phyloP scores from a whole-genome alignment of 169 alveolate species.

The Perkinsus chesapeaki region DNA sequence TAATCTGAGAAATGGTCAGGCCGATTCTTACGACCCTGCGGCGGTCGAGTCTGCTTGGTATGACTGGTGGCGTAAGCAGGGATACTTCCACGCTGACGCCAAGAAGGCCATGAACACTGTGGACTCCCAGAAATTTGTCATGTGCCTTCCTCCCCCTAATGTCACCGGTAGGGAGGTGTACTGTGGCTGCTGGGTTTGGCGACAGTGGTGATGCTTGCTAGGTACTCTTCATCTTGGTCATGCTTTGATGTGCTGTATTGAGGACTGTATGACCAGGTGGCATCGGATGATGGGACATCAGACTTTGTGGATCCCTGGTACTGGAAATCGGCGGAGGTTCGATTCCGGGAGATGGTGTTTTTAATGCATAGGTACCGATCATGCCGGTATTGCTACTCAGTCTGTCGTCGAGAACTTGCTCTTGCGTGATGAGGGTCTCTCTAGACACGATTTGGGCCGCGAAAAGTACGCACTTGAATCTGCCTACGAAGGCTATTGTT shows the following conservation, averaged over 20 bases:
- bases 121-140: slow-evolving; percentile 69
- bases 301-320: slow-evolving; percentile 97
- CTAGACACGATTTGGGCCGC: slow-evolving; percentile 93
- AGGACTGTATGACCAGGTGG: slow-evolving; percentile 94
- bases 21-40: slow-evolving; percentile 86
- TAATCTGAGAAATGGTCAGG: slow-evolving; percentile 30
- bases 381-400: slow-evolving; percentile 99
- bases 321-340: slow-evolving; percentile 31
- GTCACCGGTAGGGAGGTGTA: slow-evolving; percentile 76
- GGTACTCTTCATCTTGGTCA: slow-evolving; percentile 99
- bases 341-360: not conserved
- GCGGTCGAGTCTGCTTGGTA: slow-evolving; percentile 92
- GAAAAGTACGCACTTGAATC: slow-evolving; percentile 48
- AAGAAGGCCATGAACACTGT: slow-evolving; percentile 54
- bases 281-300: slow-evolving; percentile 90
- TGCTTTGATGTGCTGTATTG: slow-evolving; percentile 95
- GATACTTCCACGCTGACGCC: slow-evolving; percentile 67
- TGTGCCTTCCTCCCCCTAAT: slow-evolving; percentile 99
- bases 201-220: not conserved
- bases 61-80: slow-evolving; percentile 85
- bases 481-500: not conserved
- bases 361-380: slow-evolving; percentile 60
- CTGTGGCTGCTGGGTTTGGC: not conserved
- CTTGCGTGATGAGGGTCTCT: slow-evolving; percentile 77
- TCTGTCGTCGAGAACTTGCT: slow-evolving; percentile 93